Conservation (phyloP, 495 filamentous ascomycete species). For the Opeltia flavorubescens region DNA sequence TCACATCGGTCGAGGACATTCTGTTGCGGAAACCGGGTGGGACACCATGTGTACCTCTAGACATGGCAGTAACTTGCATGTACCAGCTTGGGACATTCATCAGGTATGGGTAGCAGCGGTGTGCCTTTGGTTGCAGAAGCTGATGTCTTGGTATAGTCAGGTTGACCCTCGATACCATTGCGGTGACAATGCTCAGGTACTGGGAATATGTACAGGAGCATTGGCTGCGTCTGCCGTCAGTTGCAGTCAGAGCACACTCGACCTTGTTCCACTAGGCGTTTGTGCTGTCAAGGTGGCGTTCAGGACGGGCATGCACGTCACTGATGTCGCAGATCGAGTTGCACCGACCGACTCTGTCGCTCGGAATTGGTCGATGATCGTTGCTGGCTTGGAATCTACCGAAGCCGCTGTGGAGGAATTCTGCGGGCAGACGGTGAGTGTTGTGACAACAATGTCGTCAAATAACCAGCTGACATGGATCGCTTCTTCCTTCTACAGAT, state of each 20-base stretch:
- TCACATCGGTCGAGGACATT: conserved; percentile 19
- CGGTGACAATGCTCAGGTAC: conserved; percentile 1
- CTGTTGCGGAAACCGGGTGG: conserved; percentile 13
- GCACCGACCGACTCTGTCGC: conserved; percentile 2
- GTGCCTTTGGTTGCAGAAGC: background rate
- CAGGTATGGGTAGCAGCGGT: conserved; percentile 10
- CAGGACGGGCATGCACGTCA: conserved; percentile 10
- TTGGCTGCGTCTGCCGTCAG: conserved; percentile 48
- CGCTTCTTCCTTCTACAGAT: conserved; percentile 1
- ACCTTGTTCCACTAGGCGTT: conserved; percentile 42
- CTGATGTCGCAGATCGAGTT: conserved; percentile 7
- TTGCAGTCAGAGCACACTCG: conserved; percentile 36
- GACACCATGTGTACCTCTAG: conserved; percentile 15
- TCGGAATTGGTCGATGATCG: conserved; percentile 15
- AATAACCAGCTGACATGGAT: background rate
- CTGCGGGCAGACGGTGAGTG: conserved; percentile 9
- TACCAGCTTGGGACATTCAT: conserved; percentile 23
- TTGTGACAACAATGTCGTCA: background rate
- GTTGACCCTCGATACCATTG: background rate
- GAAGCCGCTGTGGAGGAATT: conserved; percentile 8
- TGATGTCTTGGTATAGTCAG: conserved; percentile 1
- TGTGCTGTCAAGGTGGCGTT: conserved; percentile 47
- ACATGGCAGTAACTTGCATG: conserved; percentile 22
- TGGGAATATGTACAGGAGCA: conserved; percentile 45
- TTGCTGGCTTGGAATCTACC: conserved; percentile 8